A percentile compares a stretch with the other conserved stretches of the same genome.
These are phyloP conservation scores for Lipomyces sp. DNA, from an alignment of 805 yeast species.

Conservation along the genomic window DNA sequence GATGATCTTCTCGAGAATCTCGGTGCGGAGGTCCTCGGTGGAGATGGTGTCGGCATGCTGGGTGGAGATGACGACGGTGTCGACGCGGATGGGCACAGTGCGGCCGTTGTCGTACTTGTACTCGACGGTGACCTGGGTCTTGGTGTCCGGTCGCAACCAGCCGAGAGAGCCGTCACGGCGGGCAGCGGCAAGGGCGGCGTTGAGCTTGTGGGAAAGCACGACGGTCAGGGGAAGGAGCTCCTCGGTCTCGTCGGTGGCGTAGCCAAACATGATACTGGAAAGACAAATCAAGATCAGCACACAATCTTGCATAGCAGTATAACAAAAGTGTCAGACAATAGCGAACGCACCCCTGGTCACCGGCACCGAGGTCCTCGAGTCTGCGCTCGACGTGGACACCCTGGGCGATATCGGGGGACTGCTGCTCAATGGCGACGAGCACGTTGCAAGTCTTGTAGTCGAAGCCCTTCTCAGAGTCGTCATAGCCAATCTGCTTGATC, in stretches of 20 bases:
- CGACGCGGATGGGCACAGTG: constrained; percentile 92
- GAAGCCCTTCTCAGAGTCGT: constrained; percentile 91
- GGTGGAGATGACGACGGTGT: constrained; percentile 94
- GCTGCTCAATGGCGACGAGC: constrained; percentile 98
- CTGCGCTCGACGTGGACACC: constrained; percentile 96
- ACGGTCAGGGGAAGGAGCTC: constrained; percentile 95
- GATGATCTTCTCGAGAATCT: constrained; percentile 74
- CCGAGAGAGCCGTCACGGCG: constrained; percentile 92
- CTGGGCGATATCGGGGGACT: constrained; percentile 98
- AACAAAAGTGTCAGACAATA: neutral
- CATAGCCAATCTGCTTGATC: constrained; percentile 97
- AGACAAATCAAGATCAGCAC: neutral
- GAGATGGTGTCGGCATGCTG: constrained; percentile 96
- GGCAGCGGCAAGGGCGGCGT: constrained; percentile 94
- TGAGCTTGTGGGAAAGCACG: constrained; percentile 89
- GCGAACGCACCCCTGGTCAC: constrained; percentile 72
- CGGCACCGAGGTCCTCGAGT: constrained; percentile 97
- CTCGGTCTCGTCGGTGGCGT: constrained; percentile 98
- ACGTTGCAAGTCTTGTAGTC: constrained; percentile 99
- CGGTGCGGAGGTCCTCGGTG: constrained; percentile 84
- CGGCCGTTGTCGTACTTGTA: constrained; percentile 94
- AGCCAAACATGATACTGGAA: constrained; percentile 93
- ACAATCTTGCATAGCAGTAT: neutral
- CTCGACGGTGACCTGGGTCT: constrained; percentile 98
- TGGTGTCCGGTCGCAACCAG: constrained; percentile 99